Evolutionary conservation across 2,329 filamentous ascomycete species (phyloP), one percentile per base, ranked within the genome.

Genomic region (Drechslera avenae): DNA sequence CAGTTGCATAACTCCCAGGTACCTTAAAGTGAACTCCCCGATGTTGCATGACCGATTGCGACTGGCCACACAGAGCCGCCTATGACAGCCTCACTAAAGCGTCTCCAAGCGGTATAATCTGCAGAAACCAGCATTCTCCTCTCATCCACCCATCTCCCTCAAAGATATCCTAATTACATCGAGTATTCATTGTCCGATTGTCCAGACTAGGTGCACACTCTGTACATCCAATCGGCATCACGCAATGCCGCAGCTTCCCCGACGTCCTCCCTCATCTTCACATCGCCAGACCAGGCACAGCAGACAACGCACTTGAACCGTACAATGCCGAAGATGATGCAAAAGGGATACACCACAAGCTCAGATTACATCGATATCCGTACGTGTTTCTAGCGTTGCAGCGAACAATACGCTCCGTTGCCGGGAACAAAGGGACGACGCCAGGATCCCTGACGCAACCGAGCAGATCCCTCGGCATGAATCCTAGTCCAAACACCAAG

Each of bases 201-300:
- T 8, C 41, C 12, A 21, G 26, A 52, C 42, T 28, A 28, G 26
- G 9, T 28, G 26, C 26, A 28, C 26, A 28, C 7, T 12, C 26
- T 28, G 26, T 28, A 28, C 26, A 41, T 41, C 63, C 61, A 66
- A 66, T 66, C 52, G 56, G 54, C 51, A 36, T 35, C 39, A 39
- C 49, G 57, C 50, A 64, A 61, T 57, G 56, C 63, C 63, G 61
- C 63, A 57, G 54, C 61, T 64, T 59, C 50, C 51, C 63, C 63
- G 63, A 62, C 35, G 43, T 41, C 52, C 47, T 46, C 41, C 52
- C 49, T 39, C 19, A 19, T 21, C 41, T 35, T 33, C 43, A 35
- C 50, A 34, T 31, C 50, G 34, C 39, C n/a, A 41, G 50, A 30
- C 28, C 43, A 30, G 32, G 19, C n/a, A 18, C 18, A 9, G n/a